Base-by-base conservation (phyloP, 2,329 filamentous ascomycete genomes). In the Trichophyton mentagrophytes region DNA sequence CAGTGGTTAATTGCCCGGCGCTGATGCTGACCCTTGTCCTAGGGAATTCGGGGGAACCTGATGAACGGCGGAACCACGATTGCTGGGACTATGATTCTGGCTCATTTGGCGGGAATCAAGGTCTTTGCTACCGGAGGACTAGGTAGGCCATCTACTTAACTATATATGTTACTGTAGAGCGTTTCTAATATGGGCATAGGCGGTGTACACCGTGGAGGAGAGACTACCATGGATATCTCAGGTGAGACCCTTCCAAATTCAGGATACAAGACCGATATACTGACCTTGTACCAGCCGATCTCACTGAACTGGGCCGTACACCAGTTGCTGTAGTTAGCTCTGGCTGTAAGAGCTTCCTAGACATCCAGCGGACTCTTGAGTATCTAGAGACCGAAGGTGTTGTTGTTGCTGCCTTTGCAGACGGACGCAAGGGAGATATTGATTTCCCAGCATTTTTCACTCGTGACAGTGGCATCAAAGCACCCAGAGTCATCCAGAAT, bases 391-490 rank as follows among this genome's bases (percentile, higher is more conserved):
- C 85, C 0, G 81, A 86, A 64, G 79, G 79, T 80, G 90, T 90
- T 22, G 81, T 86, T 42, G 90, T 96, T 0, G 88, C 85, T 2
- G 97, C 93, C 1, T 99, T 97, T 76, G 86, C 90, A 25, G 89
- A 95, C 73, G 89, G 88, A 0, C 82, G 89, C 42, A 74, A 76
- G 27, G 87, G 85, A 1, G 75, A 80, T 4, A 82, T 96, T 46
- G 87, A 95, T 67, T 93, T 97, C 68, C 93, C 93, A 0, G 90
- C 89, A 0, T 99, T 99, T 73, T 99, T 89, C 82, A 89, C 88
- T 0, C 80, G 92, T 46, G 89, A 96, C 47, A 96, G 91, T 72
- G 89, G 90, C 11, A 76, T 87, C 59, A 84, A 79, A 72, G 95
- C 90, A 69, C 92, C 92, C 0, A 82, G 83, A 22, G 82, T 88